phyloP scores from a whole-genome alignment of 2,329 filamentous ascomycete species.

The Arthrinium phaeospermum region DNA sequence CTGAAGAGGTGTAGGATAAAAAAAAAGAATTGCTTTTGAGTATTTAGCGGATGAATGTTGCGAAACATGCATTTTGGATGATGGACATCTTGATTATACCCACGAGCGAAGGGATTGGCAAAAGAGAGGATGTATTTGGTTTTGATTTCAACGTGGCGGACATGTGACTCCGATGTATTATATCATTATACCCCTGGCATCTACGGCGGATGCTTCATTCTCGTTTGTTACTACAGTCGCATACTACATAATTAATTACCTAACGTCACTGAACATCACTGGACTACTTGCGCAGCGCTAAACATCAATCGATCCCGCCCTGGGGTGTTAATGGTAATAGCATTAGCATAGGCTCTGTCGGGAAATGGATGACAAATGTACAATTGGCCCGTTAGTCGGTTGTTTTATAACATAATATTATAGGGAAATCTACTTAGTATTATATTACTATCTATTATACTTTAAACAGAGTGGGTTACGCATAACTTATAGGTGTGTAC shows the following conservation, averaged over 20 bases:
- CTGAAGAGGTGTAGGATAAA: not conserved
- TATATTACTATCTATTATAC: no score
- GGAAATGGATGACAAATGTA: no score
- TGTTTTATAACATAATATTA: no score
- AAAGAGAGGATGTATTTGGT: not conserved
- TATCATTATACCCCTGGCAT: not conserved
- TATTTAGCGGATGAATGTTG: not conserved
- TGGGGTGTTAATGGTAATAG: not conserved
- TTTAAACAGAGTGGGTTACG: no score
- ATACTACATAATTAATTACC: not conserved
- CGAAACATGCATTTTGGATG: not conserved
- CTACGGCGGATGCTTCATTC: not conserved
- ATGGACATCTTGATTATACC: conserved; percentile 1
- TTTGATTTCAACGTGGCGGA: not conserved
- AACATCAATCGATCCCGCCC: no score
- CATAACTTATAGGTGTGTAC: no score
- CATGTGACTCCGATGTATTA: conserved; percentile 1
- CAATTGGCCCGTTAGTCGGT: no score
- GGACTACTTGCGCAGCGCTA: not conserved
- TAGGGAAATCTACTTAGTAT: no score
- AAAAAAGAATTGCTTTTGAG: not conserved
- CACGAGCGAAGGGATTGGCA: not conserved
- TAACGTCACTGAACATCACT: not conserved
- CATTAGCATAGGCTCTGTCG: no score
- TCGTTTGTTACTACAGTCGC: not conserved